Percentiles rank a stretch among this genome's conserved stretches.
Evolutionary conservation across 805 yeast species (phyloP).

Genomic region (Alloascoidea hylecoeti): DNA sequence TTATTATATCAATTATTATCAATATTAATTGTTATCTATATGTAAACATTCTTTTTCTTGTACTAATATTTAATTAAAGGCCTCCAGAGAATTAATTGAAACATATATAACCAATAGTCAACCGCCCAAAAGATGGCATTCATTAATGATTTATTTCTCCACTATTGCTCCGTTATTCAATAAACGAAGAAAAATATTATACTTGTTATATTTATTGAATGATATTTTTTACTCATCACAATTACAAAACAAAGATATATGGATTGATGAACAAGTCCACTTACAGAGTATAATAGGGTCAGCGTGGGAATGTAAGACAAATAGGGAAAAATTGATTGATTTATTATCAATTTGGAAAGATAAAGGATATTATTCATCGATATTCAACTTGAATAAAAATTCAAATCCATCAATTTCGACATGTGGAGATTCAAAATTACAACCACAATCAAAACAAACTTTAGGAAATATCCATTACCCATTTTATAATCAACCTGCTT

Average conservation of each 20-base stretch:
- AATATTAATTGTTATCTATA: too few relatives aligned
- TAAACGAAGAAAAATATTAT: conserved; percentile 5
- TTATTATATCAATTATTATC: too few relatives aligned
- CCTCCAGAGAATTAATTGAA: too few relatives aligned
- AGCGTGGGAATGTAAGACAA: conserved; percentile 6
- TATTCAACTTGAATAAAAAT: too few relatives aligned
- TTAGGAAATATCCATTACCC: conserved; percentile 5
- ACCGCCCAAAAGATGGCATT: background rate
- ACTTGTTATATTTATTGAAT: conserved; percentile 8
- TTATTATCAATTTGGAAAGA: conserved; percentile 8
- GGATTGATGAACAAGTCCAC: background rate
- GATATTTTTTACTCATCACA: conserved; percentile 7
- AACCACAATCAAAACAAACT: background rate
- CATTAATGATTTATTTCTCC: conserved; percentile 6
- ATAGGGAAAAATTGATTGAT: background rate
- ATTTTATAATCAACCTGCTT: conserved; percentile 10
- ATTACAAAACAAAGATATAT: background rate
- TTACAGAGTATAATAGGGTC: conserved; percentile 5
- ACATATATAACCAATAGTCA: too few relatives aligned
- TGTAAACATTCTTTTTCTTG: too few relatives aligned
- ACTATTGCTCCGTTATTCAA: conserved; percentile 2
- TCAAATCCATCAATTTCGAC: too few relatives aligned
- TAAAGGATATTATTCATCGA: background rate
- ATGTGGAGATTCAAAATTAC: conserved; percentile 2
- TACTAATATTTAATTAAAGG: too few relatives aligned